Evolutionary conservation across 1,284 basidiomycete species (phyloP), one percentile per base, ranked within the genome.

Genomic region (Ceratobasidium sp.): DNA sequence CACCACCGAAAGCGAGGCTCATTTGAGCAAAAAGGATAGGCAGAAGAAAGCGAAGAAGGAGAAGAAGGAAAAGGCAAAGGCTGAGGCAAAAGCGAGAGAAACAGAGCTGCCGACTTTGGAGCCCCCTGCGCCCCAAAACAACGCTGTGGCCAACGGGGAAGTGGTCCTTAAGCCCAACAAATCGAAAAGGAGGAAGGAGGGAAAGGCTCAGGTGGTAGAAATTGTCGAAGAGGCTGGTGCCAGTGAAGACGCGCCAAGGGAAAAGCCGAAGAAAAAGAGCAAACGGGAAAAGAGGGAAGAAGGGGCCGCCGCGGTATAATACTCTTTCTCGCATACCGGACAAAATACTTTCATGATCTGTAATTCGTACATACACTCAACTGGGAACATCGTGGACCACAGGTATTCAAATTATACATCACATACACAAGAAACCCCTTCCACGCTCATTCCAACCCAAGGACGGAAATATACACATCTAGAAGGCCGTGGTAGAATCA

Each of bases 401-500:
- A 69, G 73, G 66, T 55, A 79, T 76, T 69, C 78, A 77, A 76
- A 69, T 69, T 77, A 74, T 60, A 69, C 65, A 69, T 64, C 77
- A 35, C 65, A 67, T 67, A 52, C 46, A 38, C 64, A 75, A 75
- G 65, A 78, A 75, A 68, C 46, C 52, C 35, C 59, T 30, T 55
- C 71, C 70, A 60, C 69, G 68, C 65, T 66, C 62, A 46, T 48
- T 66, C 48, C 60, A 64, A 66, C 50, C 48, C 52, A 65, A 75
- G 55, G 62, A 35, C 12, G 23, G 55, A 55, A 75, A 57, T 57
- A 46, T 35, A 33, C 48, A 14, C 57, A 64, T 62, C 74, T 79
- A 95, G 86, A 95, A 94, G 27, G 94, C 89, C 46, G 95, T 94
- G 66, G 94, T 96, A 79, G 94, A 95, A 85, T 96, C 94, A 62